A percentile compares a stretch with the other conserved stretches of the same genome.
Conservation (phyloP, 192 early-diverging fungal genomes). For the Gonapodya sp. region DNA sequence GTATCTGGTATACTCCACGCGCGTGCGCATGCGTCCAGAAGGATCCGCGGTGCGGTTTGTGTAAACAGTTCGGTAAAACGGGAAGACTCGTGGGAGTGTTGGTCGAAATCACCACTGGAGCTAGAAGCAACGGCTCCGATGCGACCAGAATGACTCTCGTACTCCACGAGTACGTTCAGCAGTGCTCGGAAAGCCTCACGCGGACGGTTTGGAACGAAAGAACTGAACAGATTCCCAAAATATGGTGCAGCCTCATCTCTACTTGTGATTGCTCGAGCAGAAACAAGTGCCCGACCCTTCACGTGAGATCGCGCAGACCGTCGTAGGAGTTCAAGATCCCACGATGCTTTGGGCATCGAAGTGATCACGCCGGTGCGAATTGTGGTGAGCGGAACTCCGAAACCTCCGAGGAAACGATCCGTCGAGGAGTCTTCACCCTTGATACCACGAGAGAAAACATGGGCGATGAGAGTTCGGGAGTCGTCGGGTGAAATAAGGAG, state of each 20-base stretch:
- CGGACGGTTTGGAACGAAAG: not conserved
- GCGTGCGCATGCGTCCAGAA: not conserved
- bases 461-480: not conserved
- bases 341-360: not conserved
- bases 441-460: not conserved
- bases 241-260: not conserved
- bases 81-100: not conserved
- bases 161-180: not conserved
- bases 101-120: no score
- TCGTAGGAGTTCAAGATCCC: not conserved
- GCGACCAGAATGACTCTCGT: not conserved
- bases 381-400: not conserved
- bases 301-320: not conserved
- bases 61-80: not conserved
- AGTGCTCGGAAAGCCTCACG: not conserved
- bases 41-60: no score
- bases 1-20: not conserved
- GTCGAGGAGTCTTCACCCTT: not conserved
- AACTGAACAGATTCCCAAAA: not conserved
- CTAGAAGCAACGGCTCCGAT: not conserved
- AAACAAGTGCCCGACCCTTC: not conserved
- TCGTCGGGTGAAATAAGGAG: not conserved
- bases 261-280: not conserved
- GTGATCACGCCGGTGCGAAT: not conserved
- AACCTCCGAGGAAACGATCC: not conserved